Evolutionary conservation across 2,329 filamentous ascomycete genomes (phyloP).

Genomic region (Sclerotinia borealis): DNA sequence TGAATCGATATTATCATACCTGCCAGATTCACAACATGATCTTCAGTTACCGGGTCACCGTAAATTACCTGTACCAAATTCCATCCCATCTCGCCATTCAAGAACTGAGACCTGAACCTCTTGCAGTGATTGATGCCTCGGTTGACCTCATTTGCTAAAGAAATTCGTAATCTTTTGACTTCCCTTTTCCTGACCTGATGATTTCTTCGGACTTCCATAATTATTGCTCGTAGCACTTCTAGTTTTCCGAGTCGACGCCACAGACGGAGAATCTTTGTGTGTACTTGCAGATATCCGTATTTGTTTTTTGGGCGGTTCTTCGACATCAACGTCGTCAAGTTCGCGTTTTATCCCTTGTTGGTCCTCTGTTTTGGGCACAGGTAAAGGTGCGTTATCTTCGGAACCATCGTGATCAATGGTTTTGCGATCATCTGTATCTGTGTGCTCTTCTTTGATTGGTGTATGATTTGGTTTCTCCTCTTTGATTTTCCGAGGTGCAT

Average conservation of each 20-base stretch:
- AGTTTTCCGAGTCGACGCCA: conserved; percentile 23
- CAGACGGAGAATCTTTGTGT: conserved; percentile 16
- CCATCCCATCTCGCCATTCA: neutral
- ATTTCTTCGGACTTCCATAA: conserved; percentile 24
- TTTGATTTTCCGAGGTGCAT: conserved; percentile 16
- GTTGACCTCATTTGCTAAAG: conserved; percentile 35
- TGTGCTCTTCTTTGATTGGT: conserved; percentile 23
- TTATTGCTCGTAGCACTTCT: conserved; percentile 31
- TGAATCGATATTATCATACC: neutral
- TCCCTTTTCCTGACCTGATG: conserved; percentile 23
- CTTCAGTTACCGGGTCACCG: neutral
- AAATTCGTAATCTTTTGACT: conserved; percentile 48
- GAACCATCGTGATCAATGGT: conserved; percentile 24
- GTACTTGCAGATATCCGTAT: conserved; percentile 20
- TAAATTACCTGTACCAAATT: neutral
- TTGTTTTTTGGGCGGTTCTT: conserved; percentile 25
- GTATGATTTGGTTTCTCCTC: conserved; percentile 15
- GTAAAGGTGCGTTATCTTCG: conserved; percentile 29
- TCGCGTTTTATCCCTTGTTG: conserved; percentile 29
- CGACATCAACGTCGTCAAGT: conserved; percentile 23
- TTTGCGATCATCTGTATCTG: conserved; percentile 21
- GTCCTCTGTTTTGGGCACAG: conserved; percentile 19
- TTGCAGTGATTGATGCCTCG: neutral
- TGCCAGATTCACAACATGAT: neutral
- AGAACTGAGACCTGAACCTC: neutral